Conservation (phyloP, 805 yeast species). For the Candida ipomoeae region DNA sequence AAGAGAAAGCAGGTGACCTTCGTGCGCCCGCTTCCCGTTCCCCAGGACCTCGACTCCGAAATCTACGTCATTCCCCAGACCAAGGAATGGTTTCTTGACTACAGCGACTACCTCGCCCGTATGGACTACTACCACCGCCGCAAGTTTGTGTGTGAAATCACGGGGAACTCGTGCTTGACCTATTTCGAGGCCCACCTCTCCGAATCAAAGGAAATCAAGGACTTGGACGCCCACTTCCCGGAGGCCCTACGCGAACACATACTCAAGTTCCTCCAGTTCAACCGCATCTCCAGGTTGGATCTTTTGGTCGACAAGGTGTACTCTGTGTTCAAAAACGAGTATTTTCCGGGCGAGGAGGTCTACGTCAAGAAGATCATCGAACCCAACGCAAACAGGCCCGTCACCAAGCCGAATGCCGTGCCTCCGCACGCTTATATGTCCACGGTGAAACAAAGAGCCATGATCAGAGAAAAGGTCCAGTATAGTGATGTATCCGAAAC, state of each 20-base stretch:
- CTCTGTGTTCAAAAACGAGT: conserved; percentile 69
- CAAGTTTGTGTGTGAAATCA: conserved; percentile 91
- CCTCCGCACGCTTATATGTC: conserved; percentile 13
- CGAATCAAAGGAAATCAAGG: conserved; percentile 53
- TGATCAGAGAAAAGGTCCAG: conserved; percentile 82
- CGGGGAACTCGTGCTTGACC: conserved; percentile 89
- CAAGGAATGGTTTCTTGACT: conserved; percentile 78
- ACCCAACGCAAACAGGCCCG: conserved; percentile 1
- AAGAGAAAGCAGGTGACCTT: conserved; percentile 67
- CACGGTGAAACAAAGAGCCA: conserved; percentile 44
- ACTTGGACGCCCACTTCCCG: conserved; percentile 80
- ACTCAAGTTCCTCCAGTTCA: conserved; percentile 78
- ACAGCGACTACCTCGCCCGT: conserved; percentile 69
- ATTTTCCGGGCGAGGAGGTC: conserved; percentile 87
- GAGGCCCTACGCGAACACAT: conserved; percentile 90
- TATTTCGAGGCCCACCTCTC: conserved; percentile 83
- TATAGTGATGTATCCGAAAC: conserved; percentile 50
- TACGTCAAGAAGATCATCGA: conserved; percentile 40
- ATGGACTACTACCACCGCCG: conserved; percentile 68
- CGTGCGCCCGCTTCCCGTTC: conserved; percentile 54
- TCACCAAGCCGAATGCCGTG: conserved; percentile 1
- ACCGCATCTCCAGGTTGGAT: conserved; percentile 76
- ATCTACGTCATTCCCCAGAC: conserved; percentile 85
- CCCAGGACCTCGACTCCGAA: conserved; percentile 50
- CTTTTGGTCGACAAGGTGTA: conserved; percentile 85